Evolutionary conservation across 495 filamentous ascomycete genomes (phyloP), one percentile per base, ranked within the genome.

Genomic region (Cercophora scortea): DNA sequence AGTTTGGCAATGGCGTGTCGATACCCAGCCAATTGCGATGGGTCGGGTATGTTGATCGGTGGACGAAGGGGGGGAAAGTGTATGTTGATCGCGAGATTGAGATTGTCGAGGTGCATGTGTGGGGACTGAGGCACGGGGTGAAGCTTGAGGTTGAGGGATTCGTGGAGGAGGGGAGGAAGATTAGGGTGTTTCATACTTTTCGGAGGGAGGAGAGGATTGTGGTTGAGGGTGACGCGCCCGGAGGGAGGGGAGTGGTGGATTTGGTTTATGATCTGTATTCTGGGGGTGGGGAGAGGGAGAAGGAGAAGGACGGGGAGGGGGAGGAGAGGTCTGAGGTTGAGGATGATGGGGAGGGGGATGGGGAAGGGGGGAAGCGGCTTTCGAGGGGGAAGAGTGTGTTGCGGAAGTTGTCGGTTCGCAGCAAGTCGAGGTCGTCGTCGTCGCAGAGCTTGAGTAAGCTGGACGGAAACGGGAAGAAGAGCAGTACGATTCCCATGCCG

Each of bases 11-110:
- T 39, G 93, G 93, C 2, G 86, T 98, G n/a, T 90, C 85, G 39
- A 97, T 98, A 44, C 90, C 90, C 0, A 92, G 87, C 58, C 93
- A 98, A 69, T 64, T 91, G 54, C 75, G 93, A 10, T 96, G 88
- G 82, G 75, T 96, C 9, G 75, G 77, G n/a, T 98, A 98, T 67
- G 86, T 95, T 18, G 87, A 95, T 62, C 78, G 83, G 33, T 97
- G 93, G 93, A 73, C 87, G 12, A 67, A 64, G 47, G 67, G 76
- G 49, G 80, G 71, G 8, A 96, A 95, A 70, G 71, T 76, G 32
- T 98, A 96, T 59, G 74, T 93, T 3, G 92, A 96, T 60, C 74
- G 89, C 32, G 77, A 81, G 47, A 78, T 96, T 19, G 91, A 95
- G 71, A 83, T 98, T 36, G 61, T 89, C 8, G 91, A 96, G 65